Conservation (phyloP, 441 rosid species). For the Populus hybrid region DNA sequence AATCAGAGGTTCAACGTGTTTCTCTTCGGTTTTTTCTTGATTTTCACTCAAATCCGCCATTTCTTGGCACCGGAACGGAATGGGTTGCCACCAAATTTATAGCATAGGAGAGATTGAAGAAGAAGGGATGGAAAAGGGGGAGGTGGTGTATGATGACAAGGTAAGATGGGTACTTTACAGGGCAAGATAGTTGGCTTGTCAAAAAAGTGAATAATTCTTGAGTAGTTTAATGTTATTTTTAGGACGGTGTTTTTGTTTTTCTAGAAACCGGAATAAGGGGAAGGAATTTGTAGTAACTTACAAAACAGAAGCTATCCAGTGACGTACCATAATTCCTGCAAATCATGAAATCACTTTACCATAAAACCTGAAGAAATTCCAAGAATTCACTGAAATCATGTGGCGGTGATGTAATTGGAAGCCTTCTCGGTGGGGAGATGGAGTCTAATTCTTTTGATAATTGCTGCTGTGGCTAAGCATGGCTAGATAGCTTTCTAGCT, state of each 20-base stretch:
- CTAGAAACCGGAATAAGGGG: constrained; percentile 31
- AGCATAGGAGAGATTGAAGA: too few species aligned
- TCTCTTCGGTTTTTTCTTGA: constrained; percentile 10
- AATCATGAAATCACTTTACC: constrained; percentile 13
- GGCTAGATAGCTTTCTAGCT: too few species aligned
- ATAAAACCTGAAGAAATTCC: not conserved
- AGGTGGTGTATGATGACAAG: constrained; percentile 10
- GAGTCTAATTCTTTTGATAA: not conserved
- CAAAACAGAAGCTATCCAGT: constrained; percentile 7
- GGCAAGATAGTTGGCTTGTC: not conserved
- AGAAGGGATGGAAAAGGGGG: not conserved
- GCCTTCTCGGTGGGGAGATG: not conserved
- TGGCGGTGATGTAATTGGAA: constrained; percentile 14
- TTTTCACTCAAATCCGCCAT: constrained; percentile 24
- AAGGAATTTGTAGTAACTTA: constrained; percentile 1
- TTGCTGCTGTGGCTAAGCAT: not conserved
- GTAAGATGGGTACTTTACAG: not conserved
- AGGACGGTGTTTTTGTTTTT: not conserved
- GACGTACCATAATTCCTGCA: constrained; percentile 18
- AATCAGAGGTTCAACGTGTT: constrained; percentile 40
- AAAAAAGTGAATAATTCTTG: not conserved
- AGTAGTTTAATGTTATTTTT: constrained; percentile 24
- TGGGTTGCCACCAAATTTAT: not conserved
- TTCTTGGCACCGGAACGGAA: not conserved
- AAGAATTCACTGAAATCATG: constrained; percentile 6